Conservation (phyloP, 2,329 filamentous ascomycete genomes). For the Cyclaneusma minus region DNA sequence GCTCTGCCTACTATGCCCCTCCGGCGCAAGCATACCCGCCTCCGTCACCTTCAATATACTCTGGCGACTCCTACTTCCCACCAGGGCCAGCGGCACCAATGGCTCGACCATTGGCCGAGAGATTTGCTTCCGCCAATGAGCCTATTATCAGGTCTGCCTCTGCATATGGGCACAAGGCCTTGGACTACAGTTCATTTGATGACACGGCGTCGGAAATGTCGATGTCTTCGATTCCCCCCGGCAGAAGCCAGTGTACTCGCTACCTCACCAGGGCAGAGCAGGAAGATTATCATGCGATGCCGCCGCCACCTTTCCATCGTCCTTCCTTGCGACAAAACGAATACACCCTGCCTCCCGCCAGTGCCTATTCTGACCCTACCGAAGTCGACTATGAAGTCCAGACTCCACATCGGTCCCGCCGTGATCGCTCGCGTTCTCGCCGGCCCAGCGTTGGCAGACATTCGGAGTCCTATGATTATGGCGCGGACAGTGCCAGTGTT, state of each 20-base stretch:
- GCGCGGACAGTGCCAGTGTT: conserved; percentile 5
- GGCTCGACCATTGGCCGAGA: neutral
- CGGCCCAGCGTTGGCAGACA: conserved; percentile 11
- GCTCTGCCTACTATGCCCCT: conserved; percentile 9
- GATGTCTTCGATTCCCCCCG: no score
- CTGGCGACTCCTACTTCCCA: neutral
- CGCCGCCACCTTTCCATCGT: conserved; percentile 11
- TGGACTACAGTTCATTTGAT: no score
- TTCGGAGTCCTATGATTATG: conserved; percentile 15
- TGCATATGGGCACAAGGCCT: no score
- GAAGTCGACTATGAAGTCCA: no score
- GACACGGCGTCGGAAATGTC: no score
- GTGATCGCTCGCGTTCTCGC: conserved; percentile 8
- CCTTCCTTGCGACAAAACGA: conserved; percentile 5
- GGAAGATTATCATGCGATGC: conserved; percentile 12
- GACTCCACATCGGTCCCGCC: no score
- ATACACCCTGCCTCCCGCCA: neutral
- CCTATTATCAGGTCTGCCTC: neutral
- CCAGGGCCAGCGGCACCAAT: neutral
- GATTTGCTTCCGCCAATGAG: neutral
- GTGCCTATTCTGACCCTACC: conserved; percentile 2
- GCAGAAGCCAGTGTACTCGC: no score
- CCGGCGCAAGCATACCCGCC: conserved; percentile 2
- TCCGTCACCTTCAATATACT: neutral
- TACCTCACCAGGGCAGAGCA: conserved; percentile 8